Base-by-base conservation (phyloP, 2,329 filamentous ascomycete species). In the Fusarium piperis region DNA sequence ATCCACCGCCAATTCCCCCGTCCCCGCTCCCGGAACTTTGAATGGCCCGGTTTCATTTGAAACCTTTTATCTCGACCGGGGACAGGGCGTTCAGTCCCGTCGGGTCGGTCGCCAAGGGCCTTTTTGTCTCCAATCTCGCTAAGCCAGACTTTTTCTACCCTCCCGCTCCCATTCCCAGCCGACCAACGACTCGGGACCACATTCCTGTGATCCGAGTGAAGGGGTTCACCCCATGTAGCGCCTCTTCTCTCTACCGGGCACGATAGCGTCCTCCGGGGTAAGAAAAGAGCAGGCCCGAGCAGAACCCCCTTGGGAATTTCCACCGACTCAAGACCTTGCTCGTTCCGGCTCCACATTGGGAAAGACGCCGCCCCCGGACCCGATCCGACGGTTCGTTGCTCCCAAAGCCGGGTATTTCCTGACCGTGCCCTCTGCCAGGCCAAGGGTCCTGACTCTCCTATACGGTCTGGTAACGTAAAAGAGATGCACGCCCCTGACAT, bases 371-470 rank as follows among this genome's bases (percentile, higher is more conserved):
- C 35, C 55, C 66, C 70, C 71, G 59, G 73, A 73, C 69, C 73
- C 73, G 53, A 73, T 63, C 63, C 67, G 64, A 64, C 52, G 73
- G 73, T 72, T 74, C 68, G 59, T 44, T 69, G 44, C 41, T 26
- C 41, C 65, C 55, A 69, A 60, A 61, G 41, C 62, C 63, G 60
- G 62, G 33, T 53, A 63, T 66, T 70, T 62, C 52, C 66, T 38
- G 65, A 68, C 56, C 32, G 48, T 65, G 46, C n/a, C n/a, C 58
- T 56, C 41, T 52, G 36, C n/a, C 10, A 10, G 44, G 26, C n/a
- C 62, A 51, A 33, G 41, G 48, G 70, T 55, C 55, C 32, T 61
- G 58, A 53, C 64, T 48, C 61, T 44, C 41, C 6, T 36, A 16
- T 18, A 53, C 39, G 64, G 20, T 35, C 59, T 55, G 65, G 62